These are phyloP conservation scores for Pseudonitzschia delicatissima DNA, from an alignment of 108 stramenopile genomes.

Conservation along the genomic window DNA sequence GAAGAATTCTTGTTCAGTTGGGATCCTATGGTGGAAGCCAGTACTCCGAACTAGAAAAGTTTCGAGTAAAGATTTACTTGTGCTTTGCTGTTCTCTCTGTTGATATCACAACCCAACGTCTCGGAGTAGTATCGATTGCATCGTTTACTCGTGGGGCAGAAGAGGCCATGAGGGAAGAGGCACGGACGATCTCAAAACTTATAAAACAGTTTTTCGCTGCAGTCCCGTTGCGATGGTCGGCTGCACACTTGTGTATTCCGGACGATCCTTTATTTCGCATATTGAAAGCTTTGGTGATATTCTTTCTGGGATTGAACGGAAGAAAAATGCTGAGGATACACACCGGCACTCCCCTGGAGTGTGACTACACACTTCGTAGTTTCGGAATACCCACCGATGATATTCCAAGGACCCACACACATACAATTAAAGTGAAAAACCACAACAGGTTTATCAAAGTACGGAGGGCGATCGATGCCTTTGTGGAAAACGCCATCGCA, in stretches of 20 bases:
- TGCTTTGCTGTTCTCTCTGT: not conserved
- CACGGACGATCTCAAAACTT: not conserved
- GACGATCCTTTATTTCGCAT: not conserved
- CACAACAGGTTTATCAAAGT: not conserved
- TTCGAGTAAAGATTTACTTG: constrained; percentile 1
- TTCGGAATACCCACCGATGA: constrained; percentile 20
- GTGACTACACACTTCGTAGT: constrained; percentile 12
- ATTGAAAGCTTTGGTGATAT: constrained; percentile 1
- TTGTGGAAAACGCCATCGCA: not conserved
- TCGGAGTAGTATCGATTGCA: constrained; percentile 4
- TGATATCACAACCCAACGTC: not conserved
- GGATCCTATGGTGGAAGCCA: constrained; percentile 6
- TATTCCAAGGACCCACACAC: constrained; percentile 1
- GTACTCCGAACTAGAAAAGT: constrained; percentile 1
- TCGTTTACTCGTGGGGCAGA: constrained; percentile 1
- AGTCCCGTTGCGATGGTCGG: constrained; percentile 5
- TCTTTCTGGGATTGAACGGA: not conserved
- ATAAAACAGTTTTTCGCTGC: not conserved
- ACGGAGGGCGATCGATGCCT: not conserved
- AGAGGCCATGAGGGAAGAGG: not conserved
- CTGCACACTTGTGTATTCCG: constrained; percentile 9
- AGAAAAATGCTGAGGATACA: constrained; percentile 8
- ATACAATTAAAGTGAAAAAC: not conserved
- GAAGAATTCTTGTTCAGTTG: constrained; percentile 6
- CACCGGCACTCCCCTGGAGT: constrained; percentile 22